These are phyloP conservation scores for Hebeloma cylindrosporum DNA, from an alignment of 768 basidiomycete genomes.

Conservation along the genomic window DNA sequence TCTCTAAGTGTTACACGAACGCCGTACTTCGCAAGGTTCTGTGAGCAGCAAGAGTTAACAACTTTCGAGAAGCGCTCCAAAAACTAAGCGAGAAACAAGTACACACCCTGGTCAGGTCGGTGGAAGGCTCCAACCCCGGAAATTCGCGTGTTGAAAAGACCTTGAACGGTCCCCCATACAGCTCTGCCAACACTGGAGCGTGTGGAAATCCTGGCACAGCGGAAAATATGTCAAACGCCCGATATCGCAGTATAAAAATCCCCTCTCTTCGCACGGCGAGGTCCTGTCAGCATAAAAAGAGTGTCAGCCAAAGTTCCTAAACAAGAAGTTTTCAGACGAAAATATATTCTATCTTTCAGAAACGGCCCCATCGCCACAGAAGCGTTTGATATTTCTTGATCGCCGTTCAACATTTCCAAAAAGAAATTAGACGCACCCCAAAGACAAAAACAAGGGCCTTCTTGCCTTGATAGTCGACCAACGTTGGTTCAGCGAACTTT, in stretches of 20 bases:
- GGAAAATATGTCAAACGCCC: conserved; percentile 63
- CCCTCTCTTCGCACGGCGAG: conserved; percentile 68
- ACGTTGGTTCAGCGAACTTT: conserved; percentile 56
- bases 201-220: conserved; percentile 26
- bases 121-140: conserved; percentile 67
- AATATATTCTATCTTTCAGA: no score
- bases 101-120: conserved; percentile 64
- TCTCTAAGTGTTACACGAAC: conserved; percentile 43
- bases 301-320: conserved; percentile 6
- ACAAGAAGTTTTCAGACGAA: conserved; percentile 4
- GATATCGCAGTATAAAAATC: conserved; percentile 68
- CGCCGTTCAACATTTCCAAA: conserved; percentile 7
- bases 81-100: conserved; percentile 5
- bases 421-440: conserved; percentile 38
- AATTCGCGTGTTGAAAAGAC: conserved; percentile 77
- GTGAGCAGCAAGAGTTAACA: conserved; percentile 1
- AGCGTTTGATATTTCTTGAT: conserved; percentile 3
- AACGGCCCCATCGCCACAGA: neutral
- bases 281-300: conserved; percentile 44
- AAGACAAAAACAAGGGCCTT: conserved; percentile 63
- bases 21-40: conserved; percentile 39
- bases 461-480: conserved; percentile 53
- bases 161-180: conserved; percentile 63
- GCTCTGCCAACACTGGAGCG: conserved; percentile 56
- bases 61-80: no score